phyloP scores from a whole-genome alignment of 2,329 filamentous ascomycete species.

The Colletotrichum sp. region DNA sequence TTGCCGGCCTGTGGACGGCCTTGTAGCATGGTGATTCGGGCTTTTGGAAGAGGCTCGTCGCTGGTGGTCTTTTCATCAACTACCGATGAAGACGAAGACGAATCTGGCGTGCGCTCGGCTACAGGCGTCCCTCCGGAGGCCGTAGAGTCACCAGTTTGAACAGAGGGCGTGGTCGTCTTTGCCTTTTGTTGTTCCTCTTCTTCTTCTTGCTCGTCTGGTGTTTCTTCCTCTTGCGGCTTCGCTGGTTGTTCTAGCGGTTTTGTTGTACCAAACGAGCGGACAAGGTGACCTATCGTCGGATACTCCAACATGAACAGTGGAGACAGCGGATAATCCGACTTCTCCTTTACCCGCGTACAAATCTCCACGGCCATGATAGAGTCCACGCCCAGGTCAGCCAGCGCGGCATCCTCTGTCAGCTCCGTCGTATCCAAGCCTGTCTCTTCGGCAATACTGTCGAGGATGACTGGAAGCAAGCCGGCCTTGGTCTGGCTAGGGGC shows the following conservation, averaged over 20 bases:
- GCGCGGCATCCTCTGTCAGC: neutral
- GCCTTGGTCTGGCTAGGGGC: neutral
- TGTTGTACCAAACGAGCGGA: neutral
- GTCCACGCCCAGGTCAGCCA: neutral
- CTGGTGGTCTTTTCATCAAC: neutral
- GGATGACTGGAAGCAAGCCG: neutral
- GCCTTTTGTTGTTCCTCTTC: neutral
- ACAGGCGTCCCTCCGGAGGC: neutral
- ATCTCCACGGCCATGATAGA: neutral
- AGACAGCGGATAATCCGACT: neutral
- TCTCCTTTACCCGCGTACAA: neutral
- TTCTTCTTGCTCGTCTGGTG: neutral
- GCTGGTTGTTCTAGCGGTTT: neutral
- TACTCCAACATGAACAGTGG: neutral
- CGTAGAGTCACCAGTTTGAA: neutral
- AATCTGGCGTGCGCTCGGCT: neutral
- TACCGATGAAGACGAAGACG: neutral
- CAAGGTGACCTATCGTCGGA: neutral
- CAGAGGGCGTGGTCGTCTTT: neutral
- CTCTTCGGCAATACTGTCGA: neutral
- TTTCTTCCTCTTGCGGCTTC: neutral
- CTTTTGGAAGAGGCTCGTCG: neutral
- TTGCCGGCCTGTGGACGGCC: neutral
- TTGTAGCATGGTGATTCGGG: neutral
- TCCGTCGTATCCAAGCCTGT: neutral